phyloP scores from a whole-genome alignment of 2,329 filamentous ascomycete species.

The Anisogramma anomala region DNA sequence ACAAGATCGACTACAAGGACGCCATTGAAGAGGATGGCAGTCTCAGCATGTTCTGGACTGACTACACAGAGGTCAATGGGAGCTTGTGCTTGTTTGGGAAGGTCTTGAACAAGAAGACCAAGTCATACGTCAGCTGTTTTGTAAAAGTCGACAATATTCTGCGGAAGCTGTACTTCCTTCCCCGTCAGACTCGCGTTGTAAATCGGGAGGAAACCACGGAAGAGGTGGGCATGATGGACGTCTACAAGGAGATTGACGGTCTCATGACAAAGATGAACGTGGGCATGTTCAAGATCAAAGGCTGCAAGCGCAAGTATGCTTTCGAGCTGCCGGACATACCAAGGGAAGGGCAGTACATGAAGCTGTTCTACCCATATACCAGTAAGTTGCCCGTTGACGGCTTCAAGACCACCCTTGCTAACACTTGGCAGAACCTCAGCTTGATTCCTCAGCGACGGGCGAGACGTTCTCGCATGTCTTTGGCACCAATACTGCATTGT shows the following conservation, averaged over 20 bases:
- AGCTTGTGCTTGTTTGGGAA: conserved; percentile 93
- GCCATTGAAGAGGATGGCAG: conserved; percentile 91
- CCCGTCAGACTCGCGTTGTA: conserved; percentile 49
- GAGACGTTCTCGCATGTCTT: conserved; percentile 93
- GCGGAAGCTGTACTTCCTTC: conserved; percentile 85
- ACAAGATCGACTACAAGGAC: conserved; percentile 73
- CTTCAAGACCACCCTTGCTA: conserved; percentile 8
- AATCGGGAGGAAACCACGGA: conserved; percentile 60
- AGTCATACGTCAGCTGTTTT: conserved; percentile 77
- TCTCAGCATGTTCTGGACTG: conserved; percentile 90
- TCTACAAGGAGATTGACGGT: conserved; percentile 78
- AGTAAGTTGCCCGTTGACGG: conserved; percentile 36
- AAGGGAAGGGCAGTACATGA: conserved; percentile 82
- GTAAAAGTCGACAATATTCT: conserved; percentile 92
- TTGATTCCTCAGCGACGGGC: conserved; percentile 61
- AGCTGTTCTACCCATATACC: conserved; percentile 90
- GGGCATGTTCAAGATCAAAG: conserved; percentile 85
- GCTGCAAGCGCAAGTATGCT: conserved; percentile 80
- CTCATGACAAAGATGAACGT: conserved; percentile 84
- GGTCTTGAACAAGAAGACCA: conserved; percentile 76
- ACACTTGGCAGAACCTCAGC: conserved; percentile 41
- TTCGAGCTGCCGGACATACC: conserved; percentile 85
- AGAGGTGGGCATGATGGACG: conserved; percentile 73
- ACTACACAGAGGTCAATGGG: conserved; percentile 87
- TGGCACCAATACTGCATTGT: conserved; percentile 82